Conservation (phyloP, 306 rosid species). For the Lathyrus tuberosus region DNA sequence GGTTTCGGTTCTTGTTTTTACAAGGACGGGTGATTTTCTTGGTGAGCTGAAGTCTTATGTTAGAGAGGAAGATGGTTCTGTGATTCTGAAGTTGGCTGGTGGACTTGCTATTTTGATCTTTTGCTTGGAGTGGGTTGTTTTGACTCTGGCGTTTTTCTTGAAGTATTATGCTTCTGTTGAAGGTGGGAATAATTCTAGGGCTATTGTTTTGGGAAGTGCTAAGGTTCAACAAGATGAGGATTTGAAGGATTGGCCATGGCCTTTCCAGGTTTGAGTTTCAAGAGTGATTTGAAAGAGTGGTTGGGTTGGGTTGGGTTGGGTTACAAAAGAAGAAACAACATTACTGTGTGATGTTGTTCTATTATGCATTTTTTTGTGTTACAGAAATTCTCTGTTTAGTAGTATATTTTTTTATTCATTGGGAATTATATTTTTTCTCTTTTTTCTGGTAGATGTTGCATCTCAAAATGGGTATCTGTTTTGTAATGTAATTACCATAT, state of each 20-base stretch:
- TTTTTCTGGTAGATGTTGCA: too few relatives aligned
- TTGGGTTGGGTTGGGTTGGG: background rate
- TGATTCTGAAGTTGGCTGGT: slow-evolving; percentile 77
- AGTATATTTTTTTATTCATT: slow-evolving; percentile 28
- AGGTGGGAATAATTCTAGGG: slow-evolving; percentile 39
- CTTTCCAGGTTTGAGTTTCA: slow-evolving; percentile 63
- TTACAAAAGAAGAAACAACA: background rate
- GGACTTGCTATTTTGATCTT: slow-evolving; percentile 76
- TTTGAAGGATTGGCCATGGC: slow-evolving; percentile 94
- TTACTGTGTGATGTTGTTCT: background rate
- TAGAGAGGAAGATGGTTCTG: slow-evolving; percentile 75
- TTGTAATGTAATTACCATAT: background rate
- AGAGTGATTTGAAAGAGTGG: background rate
- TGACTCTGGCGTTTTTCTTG: slow-evolving; percentile 76
- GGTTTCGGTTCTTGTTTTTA: slow-evolving; percentile 66
- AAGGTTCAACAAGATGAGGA: slow-evolving; percentile 83
- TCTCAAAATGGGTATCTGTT: background rate
- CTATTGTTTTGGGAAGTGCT: slow-evolving; percentile 52
- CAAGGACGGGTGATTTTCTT: slow-evolving; percentile 67
- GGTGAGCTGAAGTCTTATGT: slow-evolving; percentile 73
- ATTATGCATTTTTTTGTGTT: background rate
- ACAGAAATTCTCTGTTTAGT: background rate
- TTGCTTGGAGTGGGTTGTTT: slow-evolving; percentile 84
- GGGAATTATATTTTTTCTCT: slow-evolving; percentile 22
- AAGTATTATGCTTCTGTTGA: slow-evolving; percentile 72